Evolutionary conservation across 2,329 filamentous ascomycete species (phyloP).

Genomic region (Ascochyta koolunga): DNA sequence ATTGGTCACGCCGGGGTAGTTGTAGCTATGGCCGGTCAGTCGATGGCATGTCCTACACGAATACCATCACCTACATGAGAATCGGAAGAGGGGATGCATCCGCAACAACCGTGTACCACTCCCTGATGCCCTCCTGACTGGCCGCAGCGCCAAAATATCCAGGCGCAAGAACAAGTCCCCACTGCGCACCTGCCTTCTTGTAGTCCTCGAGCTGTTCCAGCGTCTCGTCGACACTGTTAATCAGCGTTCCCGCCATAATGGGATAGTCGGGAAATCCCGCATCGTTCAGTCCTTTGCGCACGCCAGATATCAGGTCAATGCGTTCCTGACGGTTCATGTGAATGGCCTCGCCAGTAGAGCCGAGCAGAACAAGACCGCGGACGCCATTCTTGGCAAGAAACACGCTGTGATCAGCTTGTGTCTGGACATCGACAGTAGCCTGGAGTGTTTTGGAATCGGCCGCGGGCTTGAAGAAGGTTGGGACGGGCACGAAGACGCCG

Average conservation of each 20-base stretch:
- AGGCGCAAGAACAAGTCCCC: constrained; percentile 67
- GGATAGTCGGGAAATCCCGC: constrained; percentile 65
- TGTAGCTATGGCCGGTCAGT: constrained; percentile 55
- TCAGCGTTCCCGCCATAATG: constrained; percentile 67
- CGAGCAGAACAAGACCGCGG: constrained; percentile 66
- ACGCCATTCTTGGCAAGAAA: constrained; percentile 67
- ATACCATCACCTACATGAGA: constrained; percentile 57
- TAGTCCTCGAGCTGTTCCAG: constrained; percentile 63
- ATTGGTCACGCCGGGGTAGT: constrained; percentile 72
- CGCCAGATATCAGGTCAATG: constrained; percentile 59
- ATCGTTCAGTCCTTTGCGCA: constrained; percentile 61
- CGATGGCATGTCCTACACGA: not conserved
- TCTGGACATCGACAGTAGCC: constrained; percentile 62
- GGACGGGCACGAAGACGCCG: constrained; percentile 54
- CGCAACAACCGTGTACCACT: constrained; percentile 68
- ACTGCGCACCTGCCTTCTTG: constrained; percentile 64
- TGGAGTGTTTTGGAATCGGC: constrained; percentile 54
- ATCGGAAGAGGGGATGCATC: constrained; percentile 65
- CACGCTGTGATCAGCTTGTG: constrained; percentile 64
- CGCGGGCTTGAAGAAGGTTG: constrained; percentile 67
- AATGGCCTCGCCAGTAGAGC: constrained; percentile 69
- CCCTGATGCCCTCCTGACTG: constrained; percentile 63
- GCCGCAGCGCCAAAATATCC: constrained; percentile 68
- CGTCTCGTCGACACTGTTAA: constrained; percentile 67
- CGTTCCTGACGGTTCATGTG: constrained; percentile 66